These are phyloP conservation scores for Globisporangium okanoganense DNA, from an alignment of 352 stramenopile species.

Conservation along the genomic window DNA sequence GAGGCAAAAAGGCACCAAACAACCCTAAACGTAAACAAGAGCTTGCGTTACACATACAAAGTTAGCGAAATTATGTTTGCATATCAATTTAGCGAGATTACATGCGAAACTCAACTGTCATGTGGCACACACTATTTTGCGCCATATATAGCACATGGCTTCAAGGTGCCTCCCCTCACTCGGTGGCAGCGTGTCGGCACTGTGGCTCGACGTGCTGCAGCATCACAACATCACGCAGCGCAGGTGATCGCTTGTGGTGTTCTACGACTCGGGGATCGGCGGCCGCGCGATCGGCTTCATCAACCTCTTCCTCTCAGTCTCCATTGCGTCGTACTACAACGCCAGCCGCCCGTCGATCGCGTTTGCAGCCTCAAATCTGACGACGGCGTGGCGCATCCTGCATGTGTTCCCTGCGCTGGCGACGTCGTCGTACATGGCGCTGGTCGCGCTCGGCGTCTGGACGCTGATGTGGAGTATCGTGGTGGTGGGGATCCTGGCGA, in stretches of 20 bases:
- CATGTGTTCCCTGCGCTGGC: conserved; percentile 73
- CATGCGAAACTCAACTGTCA: too few species aligned
- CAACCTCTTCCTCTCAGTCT: conserved; percentile 73
- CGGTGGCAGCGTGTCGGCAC: conserved; percentile 54
- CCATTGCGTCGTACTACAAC: conserved; percentile 62
- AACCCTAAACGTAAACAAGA: too few species aligned
- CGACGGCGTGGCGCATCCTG: conserved; percentile 65
- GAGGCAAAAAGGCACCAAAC: too few species aligned
- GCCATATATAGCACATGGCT: too few species aligned
- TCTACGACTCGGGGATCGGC: conserved; percentile 65
- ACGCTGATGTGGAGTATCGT: conserved; percentile 74
- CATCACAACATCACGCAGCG: conserved; percentile 57
- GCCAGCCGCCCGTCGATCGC: conserved; percentile 60
- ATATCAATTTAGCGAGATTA: too few species aligned
- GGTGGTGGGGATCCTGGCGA: conserved; percentile 68
- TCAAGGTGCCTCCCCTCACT: conserved; percentile 74
- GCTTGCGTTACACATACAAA: too few species aligned
- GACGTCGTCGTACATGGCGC: conserved; percentile 55
- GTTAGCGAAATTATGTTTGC: too few species aligned
- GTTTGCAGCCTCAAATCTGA: conserved; percentile 78
- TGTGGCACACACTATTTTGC: too few species aligned
- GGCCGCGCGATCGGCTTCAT: conserved; percentile 81
- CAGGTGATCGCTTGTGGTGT: conserved; percentile 50
- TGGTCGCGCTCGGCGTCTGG: conserved; percentile 64
- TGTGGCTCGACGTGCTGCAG: conserved; percentile 79